Evolutionary conservation across 129 eudicot genomes (phyloP).

Genomic region (Calendula officinalis): DNA sequence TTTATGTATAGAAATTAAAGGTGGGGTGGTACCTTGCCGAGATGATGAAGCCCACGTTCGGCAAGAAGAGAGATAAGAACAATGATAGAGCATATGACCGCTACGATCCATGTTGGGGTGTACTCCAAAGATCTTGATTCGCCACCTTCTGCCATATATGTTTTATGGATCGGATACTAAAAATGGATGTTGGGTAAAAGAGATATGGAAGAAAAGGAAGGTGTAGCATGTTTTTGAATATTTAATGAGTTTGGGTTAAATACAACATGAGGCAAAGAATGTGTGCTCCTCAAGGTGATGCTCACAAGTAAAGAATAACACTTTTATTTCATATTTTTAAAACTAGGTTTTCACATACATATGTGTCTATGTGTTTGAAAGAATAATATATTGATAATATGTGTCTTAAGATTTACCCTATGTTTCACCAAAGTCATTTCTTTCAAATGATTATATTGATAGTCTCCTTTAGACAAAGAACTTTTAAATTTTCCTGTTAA

Average conservation of each 20-base stretch:
- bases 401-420: no score
- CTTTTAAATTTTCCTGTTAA: no score
- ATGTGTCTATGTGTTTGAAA: background rate
- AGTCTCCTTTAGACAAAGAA: no score
- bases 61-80: slow-evolving; percentile 34
- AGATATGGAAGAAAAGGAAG: slow-evolving; percentile 2
- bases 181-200: background rate
- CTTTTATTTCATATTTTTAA: background rate
- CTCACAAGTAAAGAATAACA: slow-evolving; percentile 33
- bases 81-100: slow-evolving; percentile 36
- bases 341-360: background rate
- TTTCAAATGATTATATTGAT: no score
- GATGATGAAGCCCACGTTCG: slow-evolving; percentile 42
- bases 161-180: background rate
- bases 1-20: background rate
- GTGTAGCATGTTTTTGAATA: background rate
- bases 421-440: no score
- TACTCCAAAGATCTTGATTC: slow-evolving; percentile 38
- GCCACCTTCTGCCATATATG: slow-evolving; percentile 22
- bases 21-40: slow-evolving; percentile 34
- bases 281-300: slow-evolving; percentile 16
- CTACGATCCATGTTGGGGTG: slow-evolving; percentile 43
- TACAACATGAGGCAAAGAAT: slow-evolving; percentile 29
- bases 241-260: slow-evolving; percentile 9
- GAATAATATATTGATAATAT: no score